phyloP scores from a whole-genome alignment of 2,329 filamentous ascomycete species.

The Sporothrix protearum region DNA sequence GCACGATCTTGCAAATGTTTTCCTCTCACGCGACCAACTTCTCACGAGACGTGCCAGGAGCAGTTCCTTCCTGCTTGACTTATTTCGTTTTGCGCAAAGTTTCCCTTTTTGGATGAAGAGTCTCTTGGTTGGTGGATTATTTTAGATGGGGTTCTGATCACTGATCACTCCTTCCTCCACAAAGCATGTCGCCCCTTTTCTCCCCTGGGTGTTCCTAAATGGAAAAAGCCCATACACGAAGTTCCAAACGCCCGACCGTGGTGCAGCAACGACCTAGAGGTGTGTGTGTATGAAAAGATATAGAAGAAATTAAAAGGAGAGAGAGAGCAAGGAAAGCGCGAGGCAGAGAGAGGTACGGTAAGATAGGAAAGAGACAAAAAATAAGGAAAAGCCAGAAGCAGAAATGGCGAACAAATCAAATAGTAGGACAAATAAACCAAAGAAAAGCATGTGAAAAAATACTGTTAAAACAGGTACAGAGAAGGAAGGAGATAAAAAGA shows the following conservation, averaged over 20 bases:
- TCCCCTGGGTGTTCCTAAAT: neutral
- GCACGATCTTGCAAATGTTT: neutral
- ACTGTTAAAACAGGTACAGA: constrained; percentile 12
- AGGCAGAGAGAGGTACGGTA: neutral
- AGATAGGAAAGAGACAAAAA: constrained; percentile 1
- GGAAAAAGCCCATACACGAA: constrained; percentile 7
- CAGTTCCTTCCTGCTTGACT: neutral
- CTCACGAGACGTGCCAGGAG: neutral
- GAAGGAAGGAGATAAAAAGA: constrained; percentile 5
- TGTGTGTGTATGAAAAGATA: neutral
- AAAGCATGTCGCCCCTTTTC: neutral
- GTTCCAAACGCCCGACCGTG: constrained; percentile 27
- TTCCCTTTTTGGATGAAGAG: neutral
- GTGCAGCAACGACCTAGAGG: constrained; percentile 20
- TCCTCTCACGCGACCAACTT: neutral
- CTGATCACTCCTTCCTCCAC: constrained; percentile 10
- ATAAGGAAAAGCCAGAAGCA: constrained; percentile 6
- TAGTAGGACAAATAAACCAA: constrained; percentile 7
- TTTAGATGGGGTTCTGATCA: neutral
- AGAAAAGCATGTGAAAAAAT: constrained; percentile 2
- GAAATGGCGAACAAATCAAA: constrained; percentile 15
- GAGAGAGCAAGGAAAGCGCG: neutral
- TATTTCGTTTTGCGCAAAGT: neutral
- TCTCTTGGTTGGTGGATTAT: constrained; percentile 10
- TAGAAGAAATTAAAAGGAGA: neutral